Base-by-base conservation (phyloP, 768 basidiomycete genomes). In the Antrodiella citrinella region DNA sequence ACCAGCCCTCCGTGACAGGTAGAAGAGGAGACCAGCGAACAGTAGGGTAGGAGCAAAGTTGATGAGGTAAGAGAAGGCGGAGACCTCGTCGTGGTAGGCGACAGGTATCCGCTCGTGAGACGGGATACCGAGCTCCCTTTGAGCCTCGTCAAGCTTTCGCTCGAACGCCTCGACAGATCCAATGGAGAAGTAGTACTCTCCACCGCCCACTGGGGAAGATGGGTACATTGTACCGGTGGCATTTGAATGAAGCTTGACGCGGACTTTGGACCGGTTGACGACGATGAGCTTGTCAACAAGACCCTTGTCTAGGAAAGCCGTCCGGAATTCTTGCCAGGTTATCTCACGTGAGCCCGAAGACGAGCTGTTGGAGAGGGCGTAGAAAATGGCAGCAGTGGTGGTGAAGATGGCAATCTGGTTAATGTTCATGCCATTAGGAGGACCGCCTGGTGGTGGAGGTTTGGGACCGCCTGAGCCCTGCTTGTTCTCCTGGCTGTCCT, bases 251-350 rank as follows among this genome's bases (percentile, higher is more conserved):
- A 97, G 75, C 65, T 91, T 88, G 60, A 98, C 84, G 50, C 94
- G 88, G 50, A 98, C 95, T 62, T 79, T 86, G 54, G 80, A 80
- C 23, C 91, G 81, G 66, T 97, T 98, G 63, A 97, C 78, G 52
- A 98, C 95, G 48, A 82, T 78, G 51, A 98, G 82, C 61, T 84
- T 92, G 58, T 97, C 93, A 30, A 99, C 95, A 48, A 97, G 79
- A 40, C 92, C 95, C 64, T 94, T 93, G 68, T 95, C 87, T 43
- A 99, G 84, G 74, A 99, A 91, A 9, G 92, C 91, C 42, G 91
- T 94, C 47, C 93, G 83, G 73, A 99, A 99, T 68, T 98, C 96
- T 69, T 97, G 94, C 95, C 96, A 99, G 55, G 96, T 99, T 57
- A 99, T 98, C 70, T 99, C 96, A 52, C 87, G 81, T 1, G 86